These are phyloP conservation scores for Trichoderma simmonsii DNA, from an alignment of 2,329 filamentous ascomycete species.

Conservation along the genomic window DNA sequence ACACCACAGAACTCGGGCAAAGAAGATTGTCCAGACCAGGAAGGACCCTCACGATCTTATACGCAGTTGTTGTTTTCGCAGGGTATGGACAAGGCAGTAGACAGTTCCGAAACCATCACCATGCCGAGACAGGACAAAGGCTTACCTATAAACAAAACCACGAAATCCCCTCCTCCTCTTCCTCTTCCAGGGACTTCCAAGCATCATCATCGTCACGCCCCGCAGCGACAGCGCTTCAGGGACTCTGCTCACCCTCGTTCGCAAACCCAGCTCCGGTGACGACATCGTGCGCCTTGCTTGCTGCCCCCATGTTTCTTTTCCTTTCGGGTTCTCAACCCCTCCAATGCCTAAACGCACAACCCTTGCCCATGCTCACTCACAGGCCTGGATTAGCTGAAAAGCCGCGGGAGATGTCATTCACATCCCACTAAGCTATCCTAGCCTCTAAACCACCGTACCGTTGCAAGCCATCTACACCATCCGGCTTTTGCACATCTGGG, in stretches of 20 bases:
- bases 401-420: not conserved
- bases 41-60: not conserved
- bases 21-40: not conserved
- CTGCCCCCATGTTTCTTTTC: not conserved
- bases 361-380: not conserved
- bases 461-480: not conserved
- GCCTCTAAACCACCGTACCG: not conserved
- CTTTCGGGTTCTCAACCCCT: not conserved
- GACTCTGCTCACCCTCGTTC: not conserved
- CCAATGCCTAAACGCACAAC: not conserved
- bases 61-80: not conserved
- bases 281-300: slow-evolving; percentile 7
- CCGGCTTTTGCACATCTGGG: no score
- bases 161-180: not conserved
- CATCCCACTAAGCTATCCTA: not conserved
- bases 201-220: not conserved
- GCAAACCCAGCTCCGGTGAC: slow-evolving; percentile 4
- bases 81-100: not conserved
- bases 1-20: not conserved
- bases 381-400: not conserved
- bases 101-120: not conserved
- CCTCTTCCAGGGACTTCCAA: not conserved
- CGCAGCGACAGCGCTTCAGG: slow-evolving; percentile 1
- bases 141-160: not conserved
- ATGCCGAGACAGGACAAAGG: not conserved